phyloP scores from a whole-genome alignment of 257 asterid genomes.

The Cynanchum wilfordii region DNA sequence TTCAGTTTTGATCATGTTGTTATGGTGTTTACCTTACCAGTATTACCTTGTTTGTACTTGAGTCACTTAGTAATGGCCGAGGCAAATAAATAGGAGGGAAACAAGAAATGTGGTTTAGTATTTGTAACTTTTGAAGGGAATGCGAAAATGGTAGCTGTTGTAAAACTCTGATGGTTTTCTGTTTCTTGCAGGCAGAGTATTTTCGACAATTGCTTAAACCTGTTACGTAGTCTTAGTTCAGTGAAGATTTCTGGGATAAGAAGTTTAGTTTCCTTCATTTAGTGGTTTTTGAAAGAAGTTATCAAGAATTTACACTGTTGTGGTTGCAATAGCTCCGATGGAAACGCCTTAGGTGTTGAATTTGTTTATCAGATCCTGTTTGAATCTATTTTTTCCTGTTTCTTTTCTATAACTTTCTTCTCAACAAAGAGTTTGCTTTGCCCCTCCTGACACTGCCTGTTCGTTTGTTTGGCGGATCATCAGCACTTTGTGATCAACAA shows the following conservation, averaged over 20 bases:
- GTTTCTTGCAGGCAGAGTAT: slow-evolving; percentile 69
- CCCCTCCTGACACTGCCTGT: slow-evolving; percentile 7
- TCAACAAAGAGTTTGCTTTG: slow-evolving; percentile 1
- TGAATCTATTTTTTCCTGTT: slow-evolving; percentile 13
- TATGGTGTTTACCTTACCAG: too few relatives aligned
- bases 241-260: slow-evolving; percentile 9
- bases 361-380: neutral
- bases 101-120: neutral
- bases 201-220: slow-evolving; percentile 94
- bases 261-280: slow-evolving; percentile 9
- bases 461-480: slow-evolving; percentile 3
- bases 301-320: slow-evolving; percentile 10
- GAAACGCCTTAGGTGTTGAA: slow-evolving; percentile 27
- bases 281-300: slow-evolving; percentile 13
- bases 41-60: neutral
- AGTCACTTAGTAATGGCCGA: neutral
- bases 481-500: slow-evolving; percentile 10
- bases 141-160: neutral
- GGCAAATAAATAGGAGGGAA: neutral
- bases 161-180: slow-evolving; percentile 10
- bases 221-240: slow-evolving; percentile 63
- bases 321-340: slow-evolving; percentile 22
- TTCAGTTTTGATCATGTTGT: too few relatives aligned
- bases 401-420: slow-evolving; percentile 8
- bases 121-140: neutral